Base-by-base conservation (phyloP, 176 grass and related monocot genomes). In the Paspalum vaginatum region DNA sequence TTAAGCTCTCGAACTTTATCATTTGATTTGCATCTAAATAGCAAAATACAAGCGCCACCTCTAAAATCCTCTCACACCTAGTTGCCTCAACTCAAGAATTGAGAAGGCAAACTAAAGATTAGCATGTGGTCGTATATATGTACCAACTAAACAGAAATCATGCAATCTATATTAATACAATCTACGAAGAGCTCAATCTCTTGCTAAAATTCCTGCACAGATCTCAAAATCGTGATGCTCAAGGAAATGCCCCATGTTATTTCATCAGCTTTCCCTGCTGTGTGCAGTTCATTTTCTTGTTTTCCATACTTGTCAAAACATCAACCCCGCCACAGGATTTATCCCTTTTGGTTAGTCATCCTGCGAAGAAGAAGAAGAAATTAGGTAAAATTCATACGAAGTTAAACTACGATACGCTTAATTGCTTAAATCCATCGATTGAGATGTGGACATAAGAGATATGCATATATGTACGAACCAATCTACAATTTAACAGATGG, bases 301-400 rank as follows among this genome's bases (percentile, higher is more conserved):
- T 45, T 65, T 5, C 8, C 55, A 43, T 66, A 39, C 11, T 87
- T 75, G 47, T 77, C 67, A 73, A 53, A 70, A 40, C 20, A 80
- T 60, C 69, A 56, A 17, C 22, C 67, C 32, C 70, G 56, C 49
- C 48, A 77, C 62, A 11, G 10, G 61, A 67, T 20, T 80, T 53
- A 67, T 89, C 65, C 21, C 5, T 70, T 72, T 10, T 51, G 11
- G 71, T 78, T 54, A 56, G 78, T 88, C 75, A 77, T 20, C 81
- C 88, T 91, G 85, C 51, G 58, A 80, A 58, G 48, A 83, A 65
- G 27, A 63, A 59, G 58, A 22, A 42, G 24, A 46, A 76, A 60
- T 45, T 22, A 65, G 60, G 41, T 69, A 60, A 55, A 18, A 37
- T 21, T 24, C 18, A 72, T 21, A 55, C 2, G 12, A 17, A 65